These are phyloP conservation scores for Cercospora beticola DNA, from an alignment of 2,329 filamentous ascomycete genomes.

Conservation along the genomic window DNA sequence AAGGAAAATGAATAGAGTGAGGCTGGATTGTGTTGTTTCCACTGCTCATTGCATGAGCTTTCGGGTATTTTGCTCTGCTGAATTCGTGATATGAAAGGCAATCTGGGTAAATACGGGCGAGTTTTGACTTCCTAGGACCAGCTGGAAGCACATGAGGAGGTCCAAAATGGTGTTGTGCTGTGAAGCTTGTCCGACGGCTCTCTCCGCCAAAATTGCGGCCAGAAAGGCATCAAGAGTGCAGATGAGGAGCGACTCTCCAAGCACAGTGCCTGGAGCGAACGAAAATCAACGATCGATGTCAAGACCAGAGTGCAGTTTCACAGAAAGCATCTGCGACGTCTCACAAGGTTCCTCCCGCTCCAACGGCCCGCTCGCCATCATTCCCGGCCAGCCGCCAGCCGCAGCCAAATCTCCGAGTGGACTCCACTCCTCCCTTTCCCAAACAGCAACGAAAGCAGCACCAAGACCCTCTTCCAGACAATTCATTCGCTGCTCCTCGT, in stretches of 20 bases:
- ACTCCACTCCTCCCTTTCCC: not conserved
- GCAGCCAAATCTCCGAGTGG: not conserved
- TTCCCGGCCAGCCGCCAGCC: not conserved
- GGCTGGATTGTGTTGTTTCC: not conserved
- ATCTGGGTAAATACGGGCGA: too few species aligned
- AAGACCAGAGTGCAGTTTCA: constrained; percentile 8
- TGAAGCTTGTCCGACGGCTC: not conserved
- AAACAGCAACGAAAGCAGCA: not conserved
- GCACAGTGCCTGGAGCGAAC: not conserved
- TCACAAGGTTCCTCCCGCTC: not conserved
- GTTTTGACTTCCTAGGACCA: not conserved
- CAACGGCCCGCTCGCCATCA: not conserved
- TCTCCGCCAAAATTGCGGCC: not conserved
- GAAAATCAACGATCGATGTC: too few species aligned
- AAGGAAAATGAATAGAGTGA: not conserved
- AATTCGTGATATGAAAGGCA: not conserved
- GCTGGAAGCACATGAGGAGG: not conserved
- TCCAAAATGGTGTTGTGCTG: not conserved
- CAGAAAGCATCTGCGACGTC: not conserved
- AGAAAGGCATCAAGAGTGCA: not conserved
- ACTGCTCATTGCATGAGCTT: not conserved
- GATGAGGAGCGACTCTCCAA: not conserved
- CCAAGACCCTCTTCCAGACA: not conserved
- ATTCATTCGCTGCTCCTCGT: not conserved
- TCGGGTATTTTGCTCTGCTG: not conserved